These are phyloP conservation scores for Botrytis galanthina DNA, from an alignment of 2,329 filamentous ascomycete genomes.

Conservation along the genomic window DNA sequence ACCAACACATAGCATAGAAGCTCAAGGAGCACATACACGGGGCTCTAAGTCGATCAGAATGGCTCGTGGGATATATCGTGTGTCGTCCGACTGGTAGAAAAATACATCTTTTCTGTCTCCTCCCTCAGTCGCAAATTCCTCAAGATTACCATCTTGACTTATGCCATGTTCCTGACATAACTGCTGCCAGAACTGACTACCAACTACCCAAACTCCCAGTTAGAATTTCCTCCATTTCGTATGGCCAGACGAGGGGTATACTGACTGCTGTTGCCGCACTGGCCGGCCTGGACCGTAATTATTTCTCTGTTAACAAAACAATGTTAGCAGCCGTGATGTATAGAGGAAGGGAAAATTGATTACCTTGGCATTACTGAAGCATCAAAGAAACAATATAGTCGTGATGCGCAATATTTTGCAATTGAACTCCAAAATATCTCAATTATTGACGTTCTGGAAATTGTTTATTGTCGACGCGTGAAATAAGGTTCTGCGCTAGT, in stretches of 20 bases:
- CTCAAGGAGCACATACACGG: constrained; percentile 53
- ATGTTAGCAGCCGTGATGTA: constrained; percentile 22
- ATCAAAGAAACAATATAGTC: constrained; percentile 24
- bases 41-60: constrained; percentile 96
- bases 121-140: constrained; percentile 96
- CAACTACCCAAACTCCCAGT: constrained; percentile 56
- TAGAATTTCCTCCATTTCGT: constrained; percentile 17
- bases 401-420: constrained; percentile 9
- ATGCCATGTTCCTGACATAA: constrained; percentile 98
- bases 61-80: constrained; percentile 92
- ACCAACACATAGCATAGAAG: background rate
- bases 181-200: constrained; percentile 98
- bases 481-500: constrained; percentile 18
- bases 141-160: constrained; percentile 92
- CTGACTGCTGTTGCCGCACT: constrained; percentile 98
- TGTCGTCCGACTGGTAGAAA: constrained; percentile 99
- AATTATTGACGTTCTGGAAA: background rate
- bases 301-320: constrained; percentile 69
- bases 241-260: constrained; percentile 37
- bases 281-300: constrained; percentile 97
- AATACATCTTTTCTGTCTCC: constrained; percentile 98
- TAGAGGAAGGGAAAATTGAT: background rate
- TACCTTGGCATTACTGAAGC: constrained; percentile 40
- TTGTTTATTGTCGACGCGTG: constrained; percentile 19
- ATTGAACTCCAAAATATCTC: background rate